Base-by-base conservation (phyloP, 148 eudicot species). In the Heliamphora exappendiculata region DNA sequence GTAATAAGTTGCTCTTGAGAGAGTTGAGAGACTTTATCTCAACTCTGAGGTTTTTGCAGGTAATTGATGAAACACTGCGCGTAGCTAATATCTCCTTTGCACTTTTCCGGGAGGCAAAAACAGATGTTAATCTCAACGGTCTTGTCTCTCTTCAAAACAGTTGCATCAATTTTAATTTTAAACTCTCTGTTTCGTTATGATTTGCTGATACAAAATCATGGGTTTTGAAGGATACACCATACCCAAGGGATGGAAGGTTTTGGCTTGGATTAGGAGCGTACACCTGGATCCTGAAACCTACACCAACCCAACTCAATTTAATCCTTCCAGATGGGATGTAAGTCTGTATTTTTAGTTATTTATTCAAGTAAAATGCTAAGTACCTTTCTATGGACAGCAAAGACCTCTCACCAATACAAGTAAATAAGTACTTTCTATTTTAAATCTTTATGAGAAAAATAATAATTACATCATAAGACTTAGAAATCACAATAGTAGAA, bases 251-350 rank as follows among this genome's bases (percentile, higher is more conserved):
- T 94, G 97, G 98, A 91, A 84, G 78, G 90, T 88, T 33, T 74
- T 94, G 83, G 81, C 81, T 7, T 91, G 97, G 98, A 91, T 91
- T 73, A 84, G 98, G 49, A 72, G 81, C 36, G 82, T 89, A 81
- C 98, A 94, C 75, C 78, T 79, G 22, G 90, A 90, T 67, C 84
- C 95, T 19, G 86, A 91, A 79, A 75, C 67, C 41, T 94, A 90
- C 83, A 86, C 86, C 26, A 86, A 89, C 0, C 95, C 98, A 11
- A 71, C 59, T 64, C 80, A 79, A 74, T 94, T 91, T 78, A 67
- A 94, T 75, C 98, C 98, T 42, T 85, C 86, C 1, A 82, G 98
- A 89, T 94, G 98, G 98, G 88, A 90, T 79, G 98, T 94, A 82
- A 90, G 98, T 88, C 54, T 49, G 2, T 37, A 0, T 31, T 1